These are phyloP conservation scores for Phytopythium sindhum DNA, from an alignment of 352 stramenopile genomes.

Conservation along the genomic window DNA sequence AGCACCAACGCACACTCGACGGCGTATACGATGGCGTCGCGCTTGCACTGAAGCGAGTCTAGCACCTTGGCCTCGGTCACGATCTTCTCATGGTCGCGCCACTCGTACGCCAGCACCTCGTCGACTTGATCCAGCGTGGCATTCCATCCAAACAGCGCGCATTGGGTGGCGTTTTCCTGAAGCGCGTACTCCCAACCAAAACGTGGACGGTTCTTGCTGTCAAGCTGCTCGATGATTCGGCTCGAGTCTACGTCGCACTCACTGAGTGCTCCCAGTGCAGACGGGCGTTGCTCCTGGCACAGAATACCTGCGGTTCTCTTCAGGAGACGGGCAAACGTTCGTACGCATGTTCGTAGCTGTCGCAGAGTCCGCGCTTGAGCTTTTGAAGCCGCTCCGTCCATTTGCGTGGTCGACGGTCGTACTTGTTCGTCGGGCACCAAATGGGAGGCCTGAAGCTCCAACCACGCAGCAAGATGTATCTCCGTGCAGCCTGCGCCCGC, in stretches of 20 bases:
- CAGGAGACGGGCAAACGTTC: constrained; percentile 15
- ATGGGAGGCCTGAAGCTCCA: constrained; percentile 25
- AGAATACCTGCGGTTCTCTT: neutral
- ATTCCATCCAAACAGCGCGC: constrained; percentile 42
- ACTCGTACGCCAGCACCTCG: constrained; percentile 21
- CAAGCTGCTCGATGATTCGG: constrained; percentile 20
- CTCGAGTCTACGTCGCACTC: constrained; percentile 21
- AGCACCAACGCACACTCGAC: constrained; percentile 44
- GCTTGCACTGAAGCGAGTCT: constrained; percentile 40
- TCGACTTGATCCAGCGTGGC: constrained; percentile 10
- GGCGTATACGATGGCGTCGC: constrained; percentile 33
- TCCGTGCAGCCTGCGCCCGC: constrained; percentile 48
- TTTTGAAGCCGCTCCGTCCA: neutral
- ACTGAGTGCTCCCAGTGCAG: neutral
- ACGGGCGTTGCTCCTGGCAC: neutral
- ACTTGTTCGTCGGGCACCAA: constrained; percentile 11
- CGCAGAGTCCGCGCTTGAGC: constrained; percentile 14
- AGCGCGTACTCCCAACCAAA: constrained; percentile 2
- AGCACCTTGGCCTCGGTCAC: constrained; percentile 34
- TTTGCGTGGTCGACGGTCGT: constrained; percentile 1
- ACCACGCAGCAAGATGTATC: constrained; percentile 36
- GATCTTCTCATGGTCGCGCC: constrained; percentile 12
- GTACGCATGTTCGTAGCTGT: constrained; percentile 28
- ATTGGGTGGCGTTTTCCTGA: neutral
- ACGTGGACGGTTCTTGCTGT: constrained; percentile 25